Evolutionary conservation across 208 protist species (phyloP), one percentile per base, ranked within the genome.

Genomic region (Leishmania aethiopica): DNA sequence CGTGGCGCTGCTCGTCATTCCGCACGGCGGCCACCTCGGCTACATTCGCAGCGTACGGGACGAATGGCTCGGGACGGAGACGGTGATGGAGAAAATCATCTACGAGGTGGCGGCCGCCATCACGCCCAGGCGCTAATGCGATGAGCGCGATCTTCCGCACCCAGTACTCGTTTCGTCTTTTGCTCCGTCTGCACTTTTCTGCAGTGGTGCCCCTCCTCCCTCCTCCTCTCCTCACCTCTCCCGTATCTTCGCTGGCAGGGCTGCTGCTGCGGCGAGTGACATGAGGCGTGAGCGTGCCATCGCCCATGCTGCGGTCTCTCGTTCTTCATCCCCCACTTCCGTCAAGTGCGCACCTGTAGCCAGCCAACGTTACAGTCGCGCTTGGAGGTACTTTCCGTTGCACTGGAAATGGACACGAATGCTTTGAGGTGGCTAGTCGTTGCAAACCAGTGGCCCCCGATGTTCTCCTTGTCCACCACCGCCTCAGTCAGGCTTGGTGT

Each of bases 11-110:
- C 57, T 94, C 35, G 59, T 86, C 57, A 79, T 91, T 7, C 93
- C 91, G 2, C 78, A 81, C 59, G 93, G 93, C 25, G 90, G 91
- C 17, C 91, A 96, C 59, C 75, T 96, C 35, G 90, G 90, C n/a
- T 94, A 88, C 84, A 82, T 91, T 62, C 77, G 84, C 51, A 80
- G 75, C 7, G 71, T 89, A 1, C 57, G 70, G 22, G 82, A 86
- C 1, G 90, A 93, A 80, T 93, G 88, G 89, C 67, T 71, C 37
- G 84, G 80, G 37, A 75, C 71, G n/a, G 88, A 91, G 45, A 91
- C 74, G 15, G 45, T 86, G 42, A 83, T 93, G 75, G 91, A 93
- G 47, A 86, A 69, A 15, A 35, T 92, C 40, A 37, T 88, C 37
- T 88, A 82, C 51, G 19, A 75, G 7, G 47, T 81, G n/a, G 67